phyloP scores from a whole-genome alignment of 495 filamentous ascomycete species.

The Parathielavia hyrcaniae region DNA sequence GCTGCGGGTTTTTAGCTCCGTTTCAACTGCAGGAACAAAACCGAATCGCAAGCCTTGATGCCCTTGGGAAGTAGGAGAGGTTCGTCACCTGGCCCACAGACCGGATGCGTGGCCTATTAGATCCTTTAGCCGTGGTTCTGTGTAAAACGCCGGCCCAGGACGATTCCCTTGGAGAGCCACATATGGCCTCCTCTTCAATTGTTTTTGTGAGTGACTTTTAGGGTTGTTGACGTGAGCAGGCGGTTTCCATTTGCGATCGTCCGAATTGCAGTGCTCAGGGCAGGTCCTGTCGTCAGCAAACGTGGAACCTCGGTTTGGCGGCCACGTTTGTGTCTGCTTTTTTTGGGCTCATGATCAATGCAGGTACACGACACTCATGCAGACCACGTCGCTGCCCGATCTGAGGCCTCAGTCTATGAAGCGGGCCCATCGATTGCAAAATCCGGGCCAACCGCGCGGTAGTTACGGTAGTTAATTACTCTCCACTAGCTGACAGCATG shows the following conservation, averaged over 20 bases:
- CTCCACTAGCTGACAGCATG: not conserved
- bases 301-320: constrained; percentile 10
- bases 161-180: no score
- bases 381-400: not conserved
- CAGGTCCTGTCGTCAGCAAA: not conserved
- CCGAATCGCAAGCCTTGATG: constrained; percentile 11
- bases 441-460: constrained; percentile 9
- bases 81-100: no score
- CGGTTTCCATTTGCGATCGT: not conserved
- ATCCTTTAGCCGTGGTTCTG: not conserved
- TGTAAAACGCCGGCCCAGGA: not conserved
- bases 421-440: not conserved
- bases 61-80: no score
- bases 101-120: constrained; percentile 4
- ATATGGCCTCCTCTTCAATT: not conserved
- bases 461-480: no score
- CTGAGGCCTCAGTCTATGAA: constrained; percentile 1
- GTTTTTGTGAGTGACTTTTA: not conserved
- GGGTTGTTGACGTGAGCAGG: not conserved
- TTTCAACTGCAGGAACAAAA: constrained; percentile 36
- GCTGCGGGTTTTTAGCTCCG: constrained; percentile 19
- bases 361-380: constrained; percentile 14
- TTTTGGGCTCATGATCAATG: not conserved
- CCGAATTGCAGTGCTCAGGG: no score
- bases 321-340: constrained; percentile 16